Base-by-base conservation (phyloP, 176 grass and related monocot species). In the Phragmites australis region DNA sequence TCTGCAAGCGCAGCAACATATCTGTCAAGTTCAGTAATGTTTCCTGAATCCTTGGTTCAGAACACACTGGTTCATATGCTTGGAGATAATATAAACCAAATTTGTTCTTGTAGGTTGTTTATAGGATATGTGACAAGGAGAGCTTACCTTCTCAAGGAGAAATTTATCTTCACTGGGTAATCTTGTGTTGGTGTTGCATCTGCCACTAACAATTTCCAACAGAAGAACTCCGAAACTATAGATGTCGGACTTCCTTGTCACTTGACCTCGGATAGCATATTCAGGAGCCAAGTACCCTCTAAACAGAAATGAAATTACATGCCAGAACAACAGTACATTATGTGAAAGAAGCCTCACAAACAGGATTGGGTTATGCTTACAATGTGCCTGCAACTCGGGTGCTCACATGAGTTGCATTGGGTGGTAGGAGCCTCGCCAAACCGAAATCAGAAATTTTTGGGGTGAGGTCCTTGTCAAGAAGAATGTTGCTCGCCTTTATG, bases 401-500 rank as follows among this genome's bases (percentile, higher is more conserved):
- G 94, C 94, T 97, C 30, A 97, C 77, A 84, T 97, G 94, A 32
- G 94, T 90, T 65, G 82, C 86, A 65, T 97, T 90, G 42, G 89
- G 76, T 57, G 91, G 89, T 47, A 86, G 88, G 52, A 97, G 87
- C 68, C 72, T 94, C 22, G 94, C 94, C 70, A 97, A 82, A 42
- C 94, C 94, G 2, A 97, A 97, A 87, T 97, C 91, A 27, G 91
- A 97, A 61, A 97, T 94, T 76, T 90, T 97, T 0, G 94, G 89
- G 1, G 87, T 87, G 19, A 97, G 89, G 72, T 94, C 89, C 43
- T 43, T 86, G 80, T 92, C 94, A 8, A 97, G 89, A 88, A 97
- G 89, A 88, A 97, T 97, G 80, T 97, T 97, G 82, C 94, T 97
- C 3, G 94, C 94, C 70, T 97, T 97, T 26, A 97, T 97, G 81